Conservation (phyloP, 2,329 filamentous ascomycete genomes). For the Hypoxylon rubiginosum region DNA sequence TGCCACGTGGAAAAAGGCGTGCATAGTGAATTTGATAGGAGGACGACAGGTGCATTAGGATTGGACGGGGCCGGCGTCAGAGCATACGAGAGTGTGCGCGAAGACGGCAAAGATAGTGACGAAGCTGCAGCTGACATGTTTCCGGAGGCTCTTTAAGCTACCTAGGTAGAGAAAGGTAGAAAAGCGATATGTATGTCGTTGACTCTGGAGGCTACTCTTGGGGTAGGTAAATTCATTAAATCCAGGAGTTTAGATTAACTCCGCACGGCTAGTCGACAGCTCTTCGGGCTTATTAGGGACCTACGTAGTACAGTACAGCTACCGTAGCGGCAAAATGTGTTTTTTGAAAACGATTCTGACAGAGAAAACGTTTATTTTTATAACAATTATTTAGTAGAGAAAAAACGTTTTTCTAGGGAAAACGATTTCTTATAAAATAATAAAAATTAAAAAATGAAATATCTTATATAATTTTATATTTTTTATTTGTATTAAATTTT, state of each 20-base stretch:
- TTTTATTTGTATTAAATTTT: too few species aligned
- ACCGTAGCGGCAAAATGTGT: too few species aligned
- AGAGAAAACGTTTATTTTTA: too few species aligned
- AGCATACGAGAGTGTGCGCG: conserved; percentile 29
- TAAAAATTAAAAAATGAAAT: too few species aligned
- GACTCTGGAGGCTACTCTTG: neutral
- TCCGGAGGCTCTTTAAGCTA: neutral
- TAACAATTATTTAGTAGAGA: too few species aligned
- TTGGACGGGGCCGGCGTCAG: conserved; percentile 46
- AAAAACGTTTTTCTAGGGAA: too few species aligned
- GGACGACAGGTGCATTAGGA: conserved; percentile 38
- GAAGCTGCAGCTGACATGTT: conserved; percentile 7
- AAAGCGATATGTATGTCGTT: neutral
- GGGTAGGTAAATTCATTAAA: neutral
- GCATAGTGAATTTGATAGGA: conserved; percentile 58
- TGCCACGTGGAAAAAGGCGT: conserved; percentile 57
- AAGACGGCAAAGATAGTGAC: conserved; percentile 6
- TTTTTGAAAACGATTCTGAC: too few species aligned
- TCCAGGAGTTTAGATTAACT: neutral
- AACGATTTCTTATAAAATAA: too few species aligned
- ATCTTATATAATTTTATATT: too few species aligned
- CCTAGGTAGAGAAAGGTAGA: neutral
- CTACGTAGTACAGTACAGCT: neutral
- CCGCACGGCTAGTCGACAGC: neutral
- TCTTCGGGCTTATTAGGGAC: neutral